These are phyloP conservation scores for Yamadazyma blattariae DNA, from an alignment of 1,139 yeast species.

Conservation along the genomic window DNA sequence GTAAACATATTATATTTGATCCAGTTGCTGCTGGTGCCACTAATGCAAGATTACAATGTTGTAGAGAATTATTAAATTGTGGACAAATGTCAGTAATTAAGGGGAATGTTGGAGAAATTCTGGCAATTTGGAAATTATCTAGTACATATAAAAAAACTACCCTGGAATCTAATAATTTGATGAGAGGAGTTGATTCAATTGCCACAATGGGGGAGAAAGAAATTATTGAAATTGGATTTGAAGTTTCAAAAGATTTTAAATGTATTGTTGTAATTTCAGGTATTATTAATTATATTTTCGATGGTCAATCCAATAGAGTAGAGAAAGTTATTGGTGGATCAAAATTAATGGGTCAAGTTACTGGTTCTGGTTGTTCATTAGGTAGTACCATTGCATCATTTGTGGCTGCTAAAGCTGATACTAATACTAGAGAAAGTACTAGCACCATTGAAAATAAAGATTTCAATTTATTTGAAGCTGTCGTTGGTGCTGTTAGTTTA, in stretches of 20 bases:
- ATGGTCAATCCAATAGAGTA: constrained; percentile 6
- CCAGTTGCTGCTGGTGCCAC: constrained; percentile 95
- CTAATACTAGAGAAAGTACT: constrained; percentile 10
- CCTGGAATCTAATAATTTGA: constrained; percentile 39
- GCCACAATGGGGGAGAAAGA: constrained; percentile 30
- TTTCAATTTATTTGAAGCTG: constrained; percentile 42
- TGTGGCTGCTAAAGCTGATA: constrained; percentile 45
- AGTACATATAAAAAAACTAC: constrained; percentile 16
- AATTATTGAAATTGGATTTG: constrained; percentile 38
- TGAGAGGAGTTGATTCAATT: constrained; percentile 77
- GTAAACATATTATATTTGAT: constrained; percentile 72
- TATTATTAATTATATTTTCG: constrained; percentile 25
- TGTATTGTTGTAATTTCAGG: constrained; percentile 74
- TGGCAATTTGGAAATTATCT: constrained; percentile 37
- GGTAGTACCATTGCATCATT: constrained; percentile 72
- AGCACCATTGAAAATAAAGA: constrained; percentile 1
- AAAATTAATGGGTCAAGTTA: constrained; percentile 65
- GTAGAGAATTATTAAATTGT: constrained; percentile 47
- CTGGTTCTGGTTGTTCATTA: constrained; percentile 87
- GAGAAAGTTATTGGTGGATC: constrained; percentile 56
- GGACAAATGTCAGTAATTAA: constrained; percentile 74
- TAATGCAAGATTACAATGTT: constrained; percentile 47
- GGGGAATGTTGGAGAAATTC: constrained; percentile 85
- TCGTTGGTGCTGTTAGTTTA: constrained; percentile 54
- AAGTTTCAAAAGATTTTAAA: constrained; percentile 54